A percentile compares a stretch with the other conserved stretches of the same genome.
These are phyloP conservation scores for Chlorella sp. DNA, from an alignment of 139 green algal species.

Conservation along the genomic window DNA sequence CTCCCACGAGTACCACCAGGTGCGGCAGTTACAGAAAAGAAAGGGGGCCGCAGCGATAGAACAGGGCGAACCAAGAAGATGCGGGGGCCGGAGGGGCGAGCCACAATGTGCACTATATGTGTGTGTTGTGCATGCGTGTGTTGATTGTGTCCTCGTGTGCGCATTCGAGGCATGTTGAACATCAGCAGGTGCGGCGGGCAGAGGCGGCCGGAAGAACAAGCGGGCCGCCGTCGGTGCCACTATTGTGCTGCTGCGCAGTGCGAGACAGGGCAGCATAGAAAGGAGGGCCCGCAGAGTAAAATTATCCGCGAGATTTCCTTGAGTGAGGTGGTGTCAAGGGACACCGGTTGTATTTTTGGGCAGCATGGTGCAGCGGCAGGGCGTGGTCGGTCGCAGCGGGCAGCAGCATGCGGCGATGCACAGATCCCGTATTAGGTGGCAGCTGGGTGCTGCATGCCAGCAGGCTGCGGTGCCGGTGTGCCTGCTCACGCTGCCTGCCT, in stretches of 20 bases:
- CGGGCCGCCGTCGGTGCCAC: too few species aligned
- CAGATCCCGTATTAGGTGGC: too few species aligned
- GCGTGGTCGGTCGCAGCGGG: background rate
- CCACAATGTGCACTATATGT: too few species aligned
- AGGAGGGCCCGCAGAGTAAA: too few species aligned
- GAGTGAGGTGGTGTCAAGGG: too few species aligned
- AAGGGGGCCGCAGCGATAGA: background rate
- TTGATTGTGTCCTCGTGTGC: background rate
- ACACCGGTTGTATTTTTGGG: too few species aligned
- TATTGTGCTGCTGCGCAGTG: too few species aligned
- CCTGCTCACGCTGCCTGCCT: background rate
- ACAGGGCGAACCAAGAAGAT: background rate
- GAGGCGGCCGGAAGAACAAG: too few species aligned
- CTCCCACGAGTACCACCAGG: slow-evolving; percentile 96
- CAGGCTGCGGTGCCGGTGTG: background rate
- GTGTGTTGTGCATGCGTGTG: too few species aligned
- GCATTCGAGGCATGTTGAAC: background rate
- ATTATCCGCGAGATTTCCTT: too few species aligned
- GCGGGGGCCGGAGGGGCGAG: too few species aligned
- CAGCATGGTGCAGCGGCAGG: background rate
- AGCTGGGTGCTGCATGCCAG: background rate
- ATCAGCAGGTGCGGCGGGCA: too few species aligned
- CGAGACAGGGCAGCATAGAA: background rate
- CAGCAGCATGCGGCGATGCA: background rate
- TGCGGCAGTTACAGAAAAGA: slow-evolving; percentile 10